Base-by-base conservation (phyloP, 192 early-diverging fungal genomes). In the Oehlia diaphana region DNA sequence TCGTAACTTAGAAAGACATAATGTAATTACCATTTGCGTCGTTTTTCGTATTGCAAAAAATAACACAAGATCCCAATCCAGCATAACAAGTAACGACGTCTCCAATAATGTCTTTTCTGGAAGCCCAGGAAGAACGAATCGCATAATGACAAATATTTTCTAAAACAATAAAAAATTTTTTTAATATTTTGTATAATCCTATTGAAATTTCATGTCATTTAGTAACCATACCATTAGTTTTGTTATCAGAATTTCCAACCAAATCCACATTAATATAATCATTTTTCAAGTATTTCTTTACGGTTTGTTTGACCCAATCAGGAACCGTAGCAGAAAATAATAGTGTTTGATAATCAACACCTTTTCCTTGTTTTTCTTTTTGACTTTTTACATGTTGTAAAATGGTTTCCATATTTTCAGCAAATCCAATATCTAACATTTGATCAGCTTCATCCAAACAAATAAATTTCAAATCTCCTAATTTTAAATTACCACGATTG, bases 51-150 rank as follows among this genome's bases (percentile, higher is more conserved):
- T 97, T 95, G 39, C 94, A 95, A 84, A 99, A 99, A 77, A 99
- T 95, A 70, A 99, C 96, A 0, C 93, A 93, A 77, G 95, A 90
- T 5, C 94, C 92, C 63, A 88, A 87, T 53, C 90, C 88, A 70
- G 94, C 97, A 84, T 99, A 96, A 23, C 95, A 93, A 35, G 95
- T 90, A 14, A 98, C 94, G 64, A 99, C 94, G 84, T 99, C 97
- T 23, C 94, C 96, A 50, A 99, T 90, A 79, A 99, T 93, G 78
- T 94, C 96, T 74, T 92, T 90, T 78, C 96, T 92, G 74, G 94
- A 93, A 80, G 95, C 93, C 91, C 94, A 99, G 63, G 95, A 89
- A 44, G 94, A 93, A 26, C 93, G 92, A 79, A 97, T 91, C 33
- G 92, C 93, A 80, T 92, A 90, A 86, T 99, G 97, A 47, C 87